Conservation (phyloP, 306 rosid species). For the Fragaria ananassa region DNA sequence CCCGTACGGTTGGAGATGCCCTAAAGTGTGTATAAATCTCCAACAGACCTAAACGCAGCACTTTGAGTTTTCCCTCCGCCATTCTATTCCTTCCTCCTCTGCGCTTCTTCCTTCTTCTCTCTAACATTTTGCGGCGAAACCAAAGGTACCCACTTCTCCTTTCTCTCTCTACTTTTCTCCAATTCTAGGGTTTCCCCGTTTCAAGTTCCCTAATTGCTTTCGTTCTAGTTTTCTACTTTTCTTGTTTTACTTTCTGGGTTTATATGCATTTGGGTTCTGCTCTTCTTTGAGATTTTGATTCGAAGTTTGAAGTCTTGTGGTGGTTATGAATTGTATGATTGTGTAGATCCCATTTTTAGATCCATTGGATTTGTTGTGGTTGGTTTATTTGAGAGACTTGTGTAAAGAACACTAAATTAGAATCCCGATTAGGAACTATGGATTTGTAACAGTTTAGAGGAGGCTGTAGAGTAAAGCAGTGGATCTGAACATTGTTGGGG, state of each 20-base stretch:
- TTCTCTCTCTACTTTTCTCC: background rate
- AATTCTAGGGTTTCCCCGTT: constrained; percentile 23
- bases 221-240: background rate
- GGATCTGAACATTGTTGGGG: background rate
- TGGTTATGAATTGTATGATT: background rate
- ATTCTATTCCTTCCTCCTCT: background rate
- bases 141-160: constrained; percentile 33
- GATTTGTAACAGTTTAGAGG: background rate
- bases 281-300: constrained; percentile 1
- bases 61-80: constrained; percentile 51
- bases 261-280: background rate
- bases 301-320: constrained; percentile 3
- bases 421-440: background rate
- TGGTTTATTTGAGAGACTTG: background rate
- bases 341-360: background rate
- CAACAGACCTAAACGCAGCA: background rate
- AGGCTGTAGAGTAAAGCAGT: background rate
- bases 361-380: background rate
- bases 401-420: background rate
- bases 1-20: background rate
- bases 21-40: background rate
- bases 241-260: background rate
- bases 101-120: too few relatives aligned
- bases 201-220: background rate
- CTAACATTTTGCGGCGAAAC: background rate